Evolutionary conservation across 2,329 filamentous ascomycete species (phyloP).

Genomic region (Pseudopithomyces maydicus): DNA sequence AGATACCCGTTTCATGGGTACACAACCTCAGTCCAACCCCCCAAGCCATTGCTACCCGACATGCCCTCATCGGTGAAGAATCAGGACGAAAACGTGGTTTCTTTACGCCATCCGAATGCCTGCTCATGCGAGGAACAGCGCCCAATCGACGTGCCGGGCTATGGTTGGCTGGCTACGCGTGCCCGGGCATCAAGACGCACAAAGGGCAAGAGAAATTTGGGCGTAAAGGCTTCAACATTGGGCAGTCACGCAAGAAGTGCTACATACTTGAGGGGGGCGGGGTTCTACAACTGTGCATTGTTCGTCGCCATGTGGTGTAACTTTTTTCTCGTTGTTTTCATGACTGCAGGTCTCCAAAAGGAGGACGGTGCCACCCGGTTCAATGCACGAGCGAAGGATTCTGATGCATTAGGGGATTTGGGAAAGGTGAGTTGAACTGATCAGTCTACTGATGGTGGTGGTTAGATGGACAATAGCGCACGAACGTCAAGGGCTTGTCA

Average conservation of each 20-base stretch:
- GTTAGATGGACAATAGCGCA: too few species aligned
- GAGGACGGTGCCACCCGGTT: too few species aligned
- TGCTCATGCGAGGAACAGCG: background rate
- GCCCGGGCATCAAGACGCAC: background rate
- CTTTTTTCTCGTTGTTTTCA: background rate
- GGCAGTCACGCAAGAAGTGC: background rate
- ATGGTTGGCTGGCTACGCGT: constrained; percentile 1
- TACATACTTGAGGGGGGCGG: background rate
- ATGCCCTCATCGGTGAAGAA: background rate
- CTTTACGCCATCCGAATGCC: background rate
- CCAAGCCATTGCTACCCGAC: background rate
- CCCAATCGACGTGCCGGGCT: background rate
- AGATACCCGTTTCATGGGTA: background rate
- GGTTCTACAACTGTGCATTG: background rate
- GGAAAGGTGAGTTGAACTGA: background rate
- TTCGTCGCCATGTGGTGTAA: background rate
- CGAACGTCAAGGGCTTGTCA: too few species aligned
- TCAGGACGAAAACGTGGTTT: background rate
- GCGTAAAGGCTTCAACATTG: background rate
- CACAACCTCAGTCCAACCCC: background rate
- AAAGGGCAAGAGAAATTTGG: background rate
- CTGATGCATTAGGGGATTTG: background rate
- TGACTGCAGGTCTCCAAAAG: too few species aligned
- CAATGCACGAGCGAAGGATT: background rate
- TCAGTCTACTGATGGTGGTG: too few species aligned